Evolutionary conservation across 2,329 filamentous ascomycete species (phyloP), one percentile per base, ranked within the genome.

Genomic region (Neonectria magnoliae): DNA sequence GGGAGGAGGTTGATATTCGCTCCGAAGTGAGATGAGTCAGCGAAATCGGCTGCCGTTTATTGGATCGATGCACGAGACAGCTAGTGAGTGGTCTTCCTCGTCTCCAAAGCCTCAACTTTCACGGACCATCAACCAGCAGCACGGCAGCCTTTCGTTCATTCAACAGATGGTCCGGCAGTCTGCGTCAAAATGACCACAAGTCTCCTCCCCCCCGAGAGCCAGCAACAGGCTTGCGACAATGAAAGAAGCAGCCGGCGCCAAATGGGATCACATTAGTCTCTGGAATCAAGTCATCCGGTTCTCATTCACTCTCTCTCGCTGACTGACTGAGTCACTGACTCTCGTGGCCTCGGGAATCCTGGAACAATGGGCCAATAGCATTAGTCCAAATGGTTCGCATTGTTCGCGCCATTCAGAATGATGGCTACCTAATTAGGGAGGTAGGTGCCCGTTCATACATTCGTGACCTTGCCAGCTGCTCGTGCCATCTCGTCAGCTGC

Each of bases 1-100:
- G 27, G 27, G 11, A 47, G 44, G 22, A 25, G 27, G 22, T 27
- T 22, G 44, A 47, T 36, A 7, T 36, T 36, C 36, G 44, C 4
- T 51, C 27, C n/a, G 67, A 57, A 57, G 57, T 69, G 64, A 60
- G 70, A 73, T 74, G 72, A 74, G 72, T 74, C 68, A 74, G 72
- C 72, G 59, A 36, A 54, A 68, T 62, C 45, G 48, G 50, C 44
- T 27, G 42, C 27, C 31, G 51, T 65, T 57, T 20, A 74, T 73
- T 74, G 72, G 72, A 38, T 57, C 64, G 52, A 33, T 51, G 25
- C 27, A 6, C n/a, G 14, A 25, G 20, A 22, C 47, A 20, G 9
- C 29, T 51, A 25, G 25, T 25, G 6, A 25, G 25, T 25, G 6
- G 25, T 25, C 25, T 25, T 25, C 25, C 25, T 25, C 25, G 25